These are phyloP conservation scores for Vitis hybrid DNA, from an alignment of 177 flowering plant species.

Conservation along the genomic window DNA sequence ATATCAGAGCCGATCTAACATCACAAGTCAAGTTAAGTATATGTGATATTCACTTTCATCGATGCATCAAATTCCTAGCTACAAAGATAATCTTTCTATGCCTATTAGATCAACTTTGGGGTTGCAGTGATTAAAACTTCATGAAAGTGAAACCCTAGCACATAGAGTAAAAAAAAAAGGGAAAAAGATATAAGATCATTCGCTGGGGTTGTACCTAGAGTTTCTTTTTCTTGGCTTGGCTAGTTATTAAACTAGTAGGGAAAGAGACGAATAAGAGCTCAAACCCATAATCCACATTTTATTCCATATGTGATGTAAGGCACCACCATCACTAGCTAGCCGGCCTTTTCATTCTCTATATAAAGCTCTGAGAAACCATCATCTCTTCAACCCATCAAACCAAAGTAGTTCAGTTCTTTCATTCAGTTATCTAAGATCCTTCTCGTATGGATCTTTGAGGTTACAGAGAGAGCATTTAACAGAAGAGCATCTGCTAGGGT, in stretches of 20 bases:
- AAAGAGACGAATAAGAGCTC: constrained; percentile 6
- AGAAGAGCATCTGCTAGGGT: background rate
- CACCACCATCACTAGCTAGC: background rate
- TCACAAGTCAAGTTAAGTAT: no score
- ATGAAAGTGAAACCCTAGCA: background rate
- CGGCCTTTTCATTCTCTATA: background rate
- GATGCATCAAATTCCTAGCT: no score
- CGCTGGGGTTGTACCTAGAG: background rate
- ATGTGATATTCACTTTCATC: no score
- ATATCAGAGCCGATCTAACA: no score
- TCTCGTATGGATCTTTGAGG: no score
- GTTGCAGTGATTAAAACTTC: no score
- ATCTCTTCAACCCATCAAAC: constrained; percentile 5
- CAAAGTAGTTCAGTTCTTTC: background rate
- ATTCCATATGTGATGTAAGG: constrained; percentile 12
- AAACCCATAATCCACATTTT: constrained; percentile 7
- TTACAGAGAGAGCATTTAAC: background rate
- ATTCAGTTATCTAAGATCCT: background rate
- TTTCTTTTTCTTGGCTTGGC: background rate
- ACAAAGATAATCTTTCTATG: no score
- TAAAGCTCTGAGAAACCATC: constrained; percentile 7
- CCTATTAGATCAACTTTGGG: no score
- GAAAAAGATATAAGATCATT: background rate
- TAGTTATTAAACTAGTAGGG: background rate
- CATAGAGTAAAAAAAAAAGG: background rate